These are phyloP conservation scores for Lepidopterella palustris DNA, from an alignment of 495 filamentous ascomycete species.

Conservation along the genomic window DNA sequence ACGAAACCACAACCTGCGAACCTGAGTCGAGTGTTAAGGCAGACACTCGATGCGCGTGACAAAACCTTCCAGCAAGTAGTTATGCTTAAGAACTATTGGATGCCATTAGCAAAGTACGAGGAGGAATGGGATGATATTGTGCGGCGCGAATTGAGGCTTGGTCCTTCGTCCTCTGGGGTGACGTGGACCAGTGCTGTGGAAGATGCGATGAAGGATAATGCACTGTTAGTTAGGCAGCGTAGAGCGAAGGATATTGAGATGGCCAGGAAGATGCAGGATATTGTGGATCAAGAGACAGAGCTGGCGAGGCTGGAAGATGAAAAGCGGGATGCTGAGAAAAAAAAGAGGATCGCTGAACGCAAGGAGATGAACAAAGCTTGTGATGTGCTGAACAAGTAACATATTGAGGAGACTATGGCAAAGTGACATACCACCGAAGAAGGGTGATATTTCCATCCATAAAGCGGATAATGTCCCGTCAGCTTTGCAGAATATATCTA, in stretches of 20 bases:
- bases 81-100: constrained; percentile 35
- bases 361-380: no score
- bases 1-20: constrained; percentile 59
- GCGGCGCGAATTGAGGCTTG: neutral
- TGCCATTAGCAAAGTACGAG: constrained; percentile 46
- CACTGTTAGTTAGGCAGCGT: constrained; percentile 9
- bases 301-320: constrained; percentile 40
- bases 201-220: constrained; percentile 21
- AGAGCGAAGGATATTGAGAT: constrained; percentile 27
- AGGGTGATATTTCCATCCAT: no score
- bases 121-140: constrained; percentile 52
- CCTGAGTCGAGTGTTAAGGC: constrained; percentile 51
- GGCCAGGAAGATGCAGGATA: constrained; percentile 42
- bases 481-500: no score
- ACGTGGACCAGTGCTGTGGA: constrained; percentile 9
- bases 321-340: constrained; percentile 14
- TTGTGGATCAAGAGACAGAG: constrained; percentile 44
- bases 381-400: no score
- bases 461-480: no score
- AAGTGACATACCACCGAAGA: no score
- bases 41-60: constrained; percentile 41
- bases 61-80: constrained; percentile 36
- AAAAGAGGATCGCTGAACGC: constrained; percentile 13
- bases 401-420: no score
- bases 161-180: neutral